Conservation (phyloP, 1,284 basidiomycete genomes). For the Rhodotorula sp. region DNA sequence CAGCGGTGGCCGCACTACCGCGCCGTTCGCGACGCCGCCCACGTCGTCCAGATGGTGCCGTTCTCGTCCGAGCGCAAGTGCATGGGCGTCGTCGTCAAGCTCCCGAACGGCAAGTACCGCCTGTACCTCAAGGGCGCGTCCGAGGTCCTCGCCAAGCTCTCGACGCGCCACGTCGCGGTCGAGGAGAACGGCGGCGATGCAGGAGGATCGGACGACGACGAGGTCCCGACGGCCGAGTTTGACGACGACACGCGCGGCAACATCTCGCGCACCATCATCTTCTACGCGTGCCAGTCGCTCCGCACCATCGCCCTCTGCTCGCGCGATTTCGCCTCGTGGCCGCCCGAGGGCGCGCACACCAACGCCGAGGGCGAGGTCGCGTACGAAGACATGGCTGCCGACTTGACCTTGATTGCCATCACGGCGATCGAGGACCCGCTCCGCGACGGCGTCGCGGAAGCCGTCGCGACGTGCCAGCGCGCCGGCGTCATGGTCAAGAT, state of each 20-base stretch:
- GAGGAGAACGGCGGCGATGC: conserved; percentile 39
- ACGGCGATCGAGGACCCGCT: conserved; percentile 95
- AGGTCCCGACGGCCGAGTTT: conserved; percentile 62
- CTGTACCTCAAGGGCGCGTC: conserved; percentile 89
- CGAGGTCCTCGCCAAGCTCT: conserved; percentile 81
- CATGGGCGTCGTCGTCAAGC: conserved; percentile 85
- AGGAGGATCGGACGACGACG: conserved; percentile 14
- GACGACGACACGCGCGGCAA: conserved; percentile 68
- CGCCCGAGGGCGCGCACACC: conserved; percentile 58
- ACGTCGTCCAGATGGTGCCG: conserved; percentile 84
- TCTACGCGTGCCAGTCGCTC: conserved; percentile 93
- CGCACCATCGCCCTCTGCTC: conserved; percentile 92
- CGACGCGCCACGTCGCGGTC: conserved; percentile 69
- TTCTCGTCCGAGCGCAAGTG: conserved; percentile 94
- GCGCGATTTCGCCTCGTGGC: conserved; percentile 82
- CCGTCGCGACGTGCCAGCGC: conserved; percentile 77
- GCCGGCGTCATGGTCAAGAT: conserved; percentile 98
- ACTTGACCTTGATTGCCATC: conserved; percentile 82
- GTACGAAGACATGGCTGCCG: conserved; percentile 66
- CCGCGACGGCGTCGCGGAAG: conserved; percentile 80
- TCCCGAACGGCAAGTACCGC: conserved; percentile 62
- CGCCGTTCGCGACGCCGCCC: conserved; percentile 63
- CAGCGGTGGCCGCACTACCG: conserved; percentile 78
- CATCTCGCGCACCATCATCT: conserved; percentile 85
- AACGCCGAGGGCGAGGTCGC: conserved; percentile 59